phyloP scores from a whole-genome alignment of 208 protist species.

The Leishmania amazonensis region DNA sequence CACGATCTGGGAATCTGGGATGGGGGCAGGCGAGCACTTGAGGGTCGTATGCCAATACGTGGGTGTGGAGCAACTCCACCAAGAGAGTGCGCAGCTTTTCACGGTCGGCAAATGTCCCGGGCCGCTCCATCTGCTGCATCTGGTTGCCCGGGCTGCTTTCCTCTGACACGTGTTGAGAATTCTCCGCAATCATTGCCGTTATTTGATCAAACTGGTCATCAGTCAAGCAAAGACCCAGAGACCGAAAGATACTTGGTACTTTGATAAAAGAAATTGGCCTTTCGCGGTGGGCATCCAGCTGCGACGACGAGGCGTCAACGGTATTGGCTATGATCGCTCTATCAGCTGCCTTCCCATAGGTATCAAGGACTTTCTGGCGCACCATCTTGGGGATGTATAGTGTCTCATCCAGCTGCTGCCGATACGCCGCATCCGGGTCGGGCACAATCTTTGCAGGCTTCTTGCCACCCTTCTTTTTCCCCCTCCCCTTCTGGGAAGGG shows the following conservation, averaged over 20 bases:
- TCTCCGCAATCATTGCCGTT: conserved; percentile 21
- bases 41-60: conserved; percentile 31
- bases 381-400: conserved; percentile 48
- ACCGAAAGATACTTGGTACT: conserved; percentile 50
- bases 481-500: conserved; percentile 34
- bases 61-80: conserved; percentile 28
- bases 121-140: background rate
- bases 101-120: conserved; percentile 7
- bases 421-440: conserved; percentile 54
- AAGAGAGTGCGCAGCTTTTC: conserved; percentile 24
- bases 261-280: conserved; percentile 29
- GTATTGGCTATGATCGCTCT: conserved; percentile 22
- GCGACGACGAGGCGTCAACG: background rate
- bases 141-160: background rate
- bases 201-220: conserved; percentile 46
- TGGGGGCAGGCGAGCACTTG: conserved; percentile 26
- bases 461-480: conserved; percentile 32
- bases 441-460: conserved; percentile 27
- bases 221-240: conserved; percentile 48
- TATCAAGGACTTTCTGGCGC: conserved; percentile 10
- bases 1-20: conserved; percentile 19
- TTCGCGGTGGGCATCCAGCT: background rate
- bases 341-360: conserved; percentile 13
- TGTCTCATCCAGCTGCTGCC: conserved; percentile 37
- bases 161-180: background rate